Evolutionary conservation across 306 rosid genomes (phyloP).

Genomic region (Quercus mongolica): DNA sequence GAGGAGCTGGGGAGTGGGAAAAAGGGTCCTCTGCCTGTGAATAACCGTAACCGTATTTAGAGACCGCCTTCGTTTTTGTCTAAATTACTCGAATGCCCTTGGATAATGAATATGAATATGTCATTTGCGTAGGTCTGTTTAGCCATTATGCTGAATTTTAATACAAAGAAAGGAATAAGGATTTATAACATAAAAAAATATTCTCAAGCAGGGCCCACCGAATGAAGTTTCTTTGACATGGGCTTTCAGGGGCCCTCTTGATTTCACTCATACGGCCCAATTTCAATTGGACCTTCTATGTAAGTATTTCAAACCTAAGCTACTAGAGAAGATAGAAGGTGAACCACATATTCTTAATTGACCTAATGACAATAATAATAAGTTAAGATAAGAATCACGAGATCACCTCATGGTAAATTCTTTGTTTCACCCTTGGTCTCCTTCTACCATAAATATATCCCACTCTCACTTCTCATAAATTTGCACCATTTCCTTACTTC

Average conservation of each 20-base stretch:
- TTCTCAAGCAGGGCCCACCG: background rate
- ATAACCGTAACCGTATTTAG: background rate
- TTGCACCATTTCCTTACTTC: too few relatives aligned
- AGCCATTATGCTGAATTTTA: background rate
- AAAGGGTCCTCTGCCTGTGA: background rate
- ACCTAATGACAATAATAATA: too few relatives aligned
- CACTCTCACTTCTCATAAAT: too few relatives aligned
- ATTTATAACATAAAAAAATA: background rate
- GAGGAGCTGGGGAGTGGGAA: background rate
- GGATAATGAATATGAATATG: background rate
- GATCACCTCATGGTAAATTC: too few relatives aligned
- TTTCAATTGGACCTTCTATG: background rate
- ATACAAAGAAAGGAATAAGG: background rate
- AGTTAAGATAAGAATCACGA: too few relatives aligned
- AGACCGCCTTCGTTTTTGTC: background rate
- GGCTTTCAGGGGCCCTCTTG: background rate
- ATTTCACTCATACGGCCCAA: background rate
- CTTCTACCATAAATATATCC: too few relatives aligned
- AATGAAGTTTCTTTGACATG: background rate
- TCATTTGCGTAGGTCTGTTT: background rate
- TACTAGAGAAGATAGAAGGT: too few relatives aligned
- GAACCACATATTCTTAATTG: too few relatives aligned
- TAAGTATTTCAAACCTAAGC: background rate
- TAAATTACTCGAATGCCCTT: background rate
- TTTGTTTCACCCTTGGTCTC: too few relatives aligned